Evolutionary conservation across 2,329 filamentous ascomycete genomes (phyloP), one percentile per base, ranked within the genome.

Genomic region (Colletotrichum simmondsii): DNA sequence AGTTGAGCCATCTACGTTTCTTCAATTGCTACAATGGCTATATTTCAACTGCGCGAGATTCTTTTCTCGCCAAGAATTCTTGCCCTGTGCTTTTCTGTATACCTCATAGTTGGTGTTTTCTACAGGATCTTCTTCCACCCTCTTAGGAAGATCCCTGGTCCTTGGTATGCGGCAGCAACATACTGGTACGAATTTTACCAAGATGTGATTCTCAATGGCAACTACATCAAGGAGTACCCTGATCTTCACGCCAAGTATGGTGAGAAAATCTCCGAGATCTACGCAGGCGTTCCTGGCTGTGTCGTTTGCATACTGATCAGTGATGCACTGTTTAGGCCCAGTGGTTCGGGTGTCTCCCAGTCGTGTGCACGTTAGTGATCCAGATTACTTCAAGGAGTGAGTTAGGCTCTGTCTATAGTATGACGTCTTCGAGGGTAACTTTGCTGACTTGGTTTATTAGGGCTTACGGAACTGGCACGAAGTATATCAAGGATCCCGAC

Each of bases 111-210:
- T 8, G 19, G 16, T 49, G 42, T 22, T 4, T 3, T 49, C 42
- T 49, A 49, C 19, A 49, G 42, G 8, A 19, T 49, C 42, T 11
- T 49, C 42, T 49, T 49, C 19, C 42, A 49, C 42, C 42, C 42
- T 3, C 42, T 49, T 49, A n/a, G 2, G 19, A 49, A 49, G 19
- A 49, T 49, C 4, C 42, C 42, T 49, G 42, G 42, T 11, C 42
- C 42, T n/a, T 49, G 42, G 42, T 49, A 49, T n/a, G 42, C 42
- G 10, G 16, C 42, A 11, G 35, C 11, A 14, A 58, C 77, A 0
- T 73, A 74, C 6, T 74, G 75, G 53, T 78, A 79, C 35, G 80
- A 82, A 59, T 80, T 75, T 10, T 82, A 68, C 30, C 65, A 68
- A 30, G 65, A 68, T 62, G 65, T 68, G 10, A 63, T 68, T 35